Evolutionary conservation across 352 stramenopile species (phyloP).

Genomic region (Elongisporangium anandrum): DNA sequence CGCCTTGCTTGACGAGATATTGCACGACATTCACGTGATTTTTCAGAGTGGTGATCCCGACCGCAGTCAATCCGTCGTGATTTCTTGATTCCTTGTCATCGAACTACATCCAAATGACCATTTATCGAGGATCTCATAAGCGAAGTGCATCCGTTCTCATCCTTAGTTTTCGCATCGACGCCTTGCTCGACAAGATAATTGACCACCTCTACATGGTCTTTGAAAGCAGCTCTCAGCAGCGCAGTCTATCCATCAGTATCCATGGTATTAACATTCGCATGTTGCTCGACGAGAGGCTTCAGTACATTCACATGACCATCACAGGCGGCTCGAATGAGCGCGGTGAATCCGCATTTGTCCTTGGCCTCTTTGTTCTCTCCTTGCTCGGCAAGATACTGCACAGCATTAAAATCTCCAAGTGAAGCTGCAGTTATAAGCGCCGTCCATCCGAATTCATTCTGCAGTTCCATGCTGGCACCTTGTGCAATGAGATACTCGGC

Average conservation of each 20-base stretch:
- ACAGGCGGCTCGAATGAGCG: not conserved
- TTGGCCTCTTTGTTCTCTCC: constrained; percentile 5
- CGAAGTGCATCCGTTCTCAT: not conserved
- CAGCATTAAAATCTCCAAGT: not conserved
- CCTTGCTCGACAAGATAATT: constrained; percentile 5
- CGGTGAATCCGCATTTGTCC: not conserved
- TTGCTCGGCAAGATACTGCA: constrained; percentile 7
- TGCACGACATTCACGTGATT: not conserved
- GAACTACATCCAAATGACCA: constrained; percentile 1
- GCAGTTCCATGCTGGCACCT: not conserved
- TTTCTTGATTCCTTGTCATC: not conserved
- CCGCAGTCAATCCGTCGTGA: no score
- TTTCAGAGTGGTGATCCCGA: no score
- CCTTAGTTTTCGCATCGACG: not conserved
- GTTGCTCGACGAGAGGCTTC: constrained; percentile 3
- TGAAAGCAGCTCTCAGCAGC: constrained; percentile 1
- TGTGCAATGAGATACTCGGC: not conserved
- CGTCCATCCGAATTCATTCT: not conserved
- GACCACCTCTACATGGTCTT: constrained; percentile 2
- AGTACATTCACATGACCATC: constrained; percentile 2
- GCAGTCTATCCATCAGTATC: constrained; percentile 6
- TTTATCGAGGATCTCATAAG: not conserved
- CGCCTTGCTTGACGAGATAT: not conserved
- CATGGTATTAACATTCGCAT: constrained; percentile 1
- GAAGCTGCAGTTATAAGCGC: not conserved